A percentile compares a stretch with the other conserved stretches of the same genome.
Evolutionary conservation across 257 asterid species (phyloP).

Genomic region (Primulina eburnea): DNA sequence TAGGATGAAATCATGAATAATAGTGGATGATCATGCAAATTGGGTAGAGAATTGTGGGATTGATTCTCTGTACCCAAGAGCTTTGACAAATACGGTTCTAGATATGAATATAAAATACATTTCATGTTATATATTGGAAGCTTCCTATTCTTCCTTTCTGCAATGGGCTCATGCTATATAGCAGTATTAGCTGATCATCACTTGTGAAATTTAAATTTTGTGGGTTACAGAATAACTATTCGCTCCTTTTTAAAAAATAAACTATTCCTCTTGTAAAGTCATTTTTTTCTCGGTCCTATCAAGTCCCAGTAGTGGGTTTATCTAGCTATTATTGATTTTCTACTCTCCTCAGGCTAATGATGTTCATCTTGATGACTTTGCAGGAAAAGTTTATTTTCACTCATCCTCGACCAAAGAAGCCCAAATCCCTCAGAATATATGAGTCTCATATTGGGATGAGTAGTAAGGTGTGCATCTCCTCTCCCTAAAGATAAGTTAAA

Average conservation of each 20-base stretch:
- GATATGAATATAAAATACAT: background rate
- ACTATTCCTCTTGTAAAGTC: slow-evolving; percentile 14
- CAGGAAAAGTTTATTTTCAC: slow-evolving; percentile 80
- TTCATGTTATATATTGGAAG: slow-evolving; percentile 18
- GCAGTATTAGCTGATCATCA: slow-evolving; percentile 8
- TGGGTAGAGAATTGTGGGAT: background rate
- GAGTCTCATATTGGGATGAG: slow-evolving; percentile 99
- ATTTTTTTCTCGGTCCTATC: background rate
- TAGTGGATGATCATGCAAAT: slow-evolving; percentile 22
- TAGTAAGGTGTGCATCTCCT: slow-evolving; percentile 71
- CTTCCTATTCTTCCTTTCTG: slow-evolving; percentile 23
- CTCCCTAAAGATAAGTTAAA: slow-evolving; percentile 26
- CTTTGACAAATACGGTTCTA: background rate
- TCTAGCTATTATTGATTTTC: slow-evolving; percentile 11
- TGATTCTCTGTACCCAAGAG: background rate
- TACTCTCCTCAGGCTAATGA: slow-evolving; percentile 24
- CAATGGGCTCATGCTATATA: slow-evolving; percentile 7
- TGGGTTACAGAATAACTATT: background rate
- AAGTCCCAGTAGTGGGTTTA: slow-evolving; percentile 1
- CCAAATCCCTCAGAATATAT: slow-evolving; percentile 83
- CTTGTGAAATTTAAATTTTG: slow-evolving; percentile 14
- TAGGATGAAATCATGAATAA: slow-evolving; percentile 17
- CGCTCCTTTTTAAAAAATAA: background rate
- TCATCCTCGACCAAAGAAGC: slow-evolving; percentile 89
- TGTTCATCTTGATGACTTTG: slow-evolving; percentile 27